Percentiles rank a stretch among this genome's conserved stretches.
These are phyloP conservation scores for Penicillium sp. DNA, from an alignment of 2,329 filamentous ascomycete genomes.

Conservation along the genomic window DNA sequence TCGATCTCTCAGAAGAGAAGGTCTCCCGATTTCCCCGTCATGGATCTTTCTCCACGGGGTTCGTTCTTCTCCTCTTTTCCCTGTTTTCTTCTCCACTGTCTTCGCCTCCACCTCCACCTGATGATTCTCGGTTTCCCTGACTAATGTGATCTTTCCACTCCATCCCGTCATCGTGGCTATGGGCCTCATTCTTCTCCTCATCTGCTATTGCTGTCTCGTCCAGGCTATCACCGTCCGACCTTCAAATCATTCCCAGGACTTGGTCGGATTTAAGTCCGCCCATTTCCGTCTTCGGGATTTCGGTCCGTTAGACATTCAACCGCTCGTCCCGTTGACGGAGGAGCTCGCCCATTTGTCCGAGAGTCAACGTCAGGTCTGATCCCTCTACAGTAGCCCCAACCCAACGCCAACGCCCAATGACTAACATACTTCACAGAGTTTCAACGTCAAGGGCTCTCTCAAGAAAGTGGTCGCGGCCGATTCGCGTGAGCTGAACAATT, in stretches of 20 bases:
- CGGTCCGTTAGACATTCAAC: slow-evolving; percentile 15
- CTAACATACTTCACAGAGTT: slow-evolving; percentile 20
- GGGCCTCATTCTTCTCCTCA: slow-evolving; percentile 11
- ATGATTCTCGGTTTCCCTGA: slow-evolving; percentile 9
- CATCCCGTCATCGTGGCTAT: slow-evolving; percentile 9
- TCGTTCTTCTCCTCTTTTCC: slow-evolving; percentile 22
- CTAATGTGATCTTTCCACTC: slow-evolving; percentile 14
- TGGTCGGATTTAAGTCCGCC: slow-evolving; percentile 16
- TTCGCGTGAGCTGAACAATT: slow-evolving; percentile 21
- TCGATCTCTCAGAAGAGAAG: not conserved
- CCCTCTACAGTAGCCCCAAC: too few species aligned
- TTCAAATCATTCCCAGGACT: slow-evolving; percentile 28
- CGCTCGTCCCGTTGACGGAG: slow-evolving; percentile 26
- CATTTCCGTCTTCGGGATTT: slow-evolving; percentile 23
- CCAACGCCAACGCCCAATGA: slow-evolving; percentile 1
- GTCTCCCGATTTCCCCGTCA: not conserved
- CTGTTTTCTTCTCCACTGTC: slow-evolving; percentile 9
- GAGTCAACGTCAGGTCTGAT: slow-evolving; percentile 22
- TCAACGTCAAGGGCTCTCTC: slow-evolving; percentile 26
- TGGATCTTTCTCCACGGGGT: slow-evolving; percentile 18
- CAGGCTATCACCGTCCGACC: slow-evolving; percentile 23
- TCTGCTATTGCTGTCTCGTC: slow-evolving; percentile 9
- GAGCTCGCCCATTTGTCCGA: slow-evolving; percentile 17
- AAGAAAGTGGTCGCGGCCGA: slow-evolving; percentile 28
- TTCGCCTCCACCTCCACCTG: slow-evolving; percentile 7